Percentiles rank a stretch among this genome's conserved stretches.
These are phyloP conservation scores for Lipomyces japonicus DNA, from an alignment of 805 yeast species.

Conservation along the genomic window DNA sequence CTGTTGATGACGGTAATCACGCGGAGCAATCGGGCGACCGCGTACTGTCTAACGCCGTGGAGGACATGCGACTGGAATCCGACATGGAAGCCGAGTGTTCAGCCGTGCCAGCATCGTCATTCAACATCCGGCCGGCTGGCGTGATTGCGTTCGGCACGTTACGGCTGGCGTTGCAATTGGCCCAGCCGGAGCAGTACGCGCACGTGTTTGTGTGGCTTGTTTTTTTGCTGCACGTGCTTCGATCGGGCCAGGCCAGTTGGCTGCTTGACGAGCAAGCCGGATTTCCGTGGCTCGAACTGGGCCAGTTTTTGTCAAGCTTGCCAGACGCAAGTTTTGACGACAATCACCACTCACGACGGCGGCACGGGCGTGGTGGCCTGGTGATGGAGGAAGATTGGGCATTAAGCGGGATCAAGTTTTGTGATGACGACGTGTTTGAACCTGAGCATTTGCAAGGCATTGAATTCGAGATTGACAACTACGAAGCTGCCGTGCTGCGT, in stretches of 20 bases:
- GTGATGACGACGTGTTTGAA: no score
- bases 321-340: slow-evolving; percentile 21
- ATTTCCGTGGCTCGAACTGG: slow-evolving; percentile 23
- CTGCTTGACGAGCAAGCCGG: slow-evolving; percentile 2
- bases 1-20: not conserved
- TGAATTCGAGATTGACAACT: no score
- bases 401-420: slow-evolving; percentile 10
- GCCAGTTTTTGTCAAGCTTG: slow-evolving; percentile 15
- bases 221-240: slow-evolving; percentile 14
- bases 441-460: no score
- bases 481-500: no score
- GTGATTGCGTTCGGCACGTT: slow-evolving; percentile 14
- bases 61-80: not conserved
- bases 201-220: slow-evolving; percentile 27
- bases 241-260: slow-evolving; percentile 5
- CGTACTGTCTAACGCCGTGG: not conserved
- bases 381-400: slow-evolving; percentile 19
- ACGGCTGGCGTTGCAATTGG: slow-evolving; percentile 16
- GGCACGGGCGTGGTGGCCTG: slow-evolving; percentile 4
- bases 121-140: not conserved
- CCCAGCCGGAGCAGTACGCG: slow-evolving; percentile 19
- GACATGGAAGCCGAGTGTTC: not conserved
- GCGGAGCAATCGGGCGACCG: not conserved
- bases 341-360: slow-evolving; percentile 12
- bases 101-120: not conserved